A percentile compares a stretch with the other conserved stretches of the same genome.
Evolutionary conservation across 2,329 filamentous ascomycete species (phyloP).

Genomic region (Arachnomyces sp.): DNA sequence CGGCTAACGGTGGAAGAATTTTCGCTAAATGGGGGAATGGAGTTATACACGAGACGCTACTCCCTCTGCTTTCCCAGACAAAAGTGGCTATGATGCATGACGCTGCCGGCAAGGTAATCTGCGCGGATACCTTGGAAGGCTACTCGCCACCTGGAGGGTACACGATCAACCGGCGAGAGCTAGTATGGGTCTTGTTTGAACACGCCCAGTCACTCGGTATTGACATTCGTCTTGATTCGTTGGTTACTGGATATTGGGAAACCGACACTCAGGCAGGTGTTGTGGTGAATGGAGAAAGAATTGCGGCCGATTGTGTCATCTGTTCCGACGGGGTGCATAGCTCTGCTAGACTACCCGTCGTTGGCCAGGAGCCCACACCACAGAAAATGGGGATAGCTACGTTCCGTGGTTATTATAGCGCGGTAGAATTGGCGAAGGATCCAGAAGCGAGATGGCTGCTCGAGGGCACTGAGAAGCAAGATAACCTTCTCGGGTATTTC

Average conservation of each 20-base stretch:
- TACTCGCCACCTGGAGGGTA: slow-evolving; percentile 7
- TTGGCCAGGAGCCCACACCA: not conserved
- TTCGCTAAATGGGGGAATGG: slow-evolving; percentile 9
- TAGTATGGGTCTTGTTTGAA: slow-evolving; percentile 5
- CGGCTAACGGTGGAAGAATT: slow-evolving; percentile 6
- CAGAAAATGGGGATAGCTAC: slow-evolving; percentile 1
- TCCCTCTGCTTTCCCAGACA: not conserved
- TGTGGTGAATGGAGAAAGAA: slow-evolving; percentile 6
- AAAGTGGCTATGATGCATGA: slow-evolving; percentile 2
- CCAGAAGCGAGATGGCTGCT: no score
- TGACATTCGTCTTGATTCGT: slow-evolving; percentile 1
- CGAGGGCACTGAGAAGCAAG: no score
- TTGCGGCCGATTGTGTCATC: slow-evolving; percentile 7
- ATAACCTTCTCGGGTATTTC: no score
- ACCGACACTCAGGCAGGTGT: slow-evolving; percentile 5
- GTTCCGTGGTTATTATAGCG: slow-evolving; percentile 5
- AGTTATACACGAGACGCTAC: slow-evolving; percentile 3
- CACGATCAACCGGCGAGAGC: slow-evolving; percentile 3
- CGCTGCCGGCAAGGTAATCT: slow-evolving; percentile 1
- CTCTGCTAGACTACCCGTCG: slow-evolving; percentile 1
- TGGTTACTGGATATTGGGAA: slow-evolving; percentile 8
- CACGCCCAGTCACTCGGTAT: slow-evolving; percentile 4
- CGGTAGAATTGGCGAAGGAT: no score
- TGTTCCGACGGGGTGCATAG: slow-evolving; percentile 6
- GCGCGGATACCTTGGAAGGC: slow-evolving; percentile 1